Conservation (phyloP, 257 asterid genomes). For the Catharanthus roseus region DNA sequence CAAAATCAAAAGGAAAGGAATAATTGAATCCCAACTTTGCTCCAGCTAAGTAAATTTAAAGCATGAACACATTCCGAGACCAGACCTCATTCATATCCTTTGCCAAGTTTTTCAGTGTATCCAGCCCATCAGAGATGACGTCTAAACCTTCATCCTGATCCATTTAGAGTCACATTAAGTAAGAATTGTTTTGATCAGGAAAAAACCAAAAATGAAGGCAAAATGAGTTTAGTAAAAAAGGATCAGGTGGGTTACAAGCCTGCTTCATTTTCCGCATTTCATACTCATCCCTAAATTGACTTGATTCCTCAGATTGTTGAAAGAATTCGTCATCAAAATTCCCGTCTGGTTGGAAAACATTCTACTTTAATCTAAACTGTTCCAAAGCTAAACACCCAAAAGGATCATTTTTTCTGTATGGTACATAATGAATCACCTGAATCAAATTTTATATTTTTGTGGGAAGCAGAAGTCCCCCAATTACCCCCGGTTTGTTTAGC, state of each 20-base stretch:
- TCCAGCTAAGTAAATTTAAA: background rate
- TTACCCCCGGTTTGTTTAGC: conserved; percentile 33
- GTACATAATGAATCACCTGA: conserved; percentile 26
- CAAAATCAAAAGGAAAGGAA: background rate
- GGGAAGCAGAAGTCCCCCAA: conserved; percentile 51
- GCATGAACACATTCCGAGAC: background rate
- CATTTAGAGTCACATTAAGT: conserved; percentile 4
- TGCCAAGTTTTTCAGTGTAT: conserved; percentile 71
- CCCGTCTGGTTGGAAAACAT: conserved; percentile 39
- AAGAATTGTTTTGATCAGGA: background rate
- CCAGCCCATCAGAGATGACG: conserved; percentile 69
- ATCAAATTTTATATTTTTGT: conserved; percentile 58
- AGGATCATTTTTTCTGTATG: background rate
- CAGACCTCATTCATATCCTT: conserved; percentile 84
- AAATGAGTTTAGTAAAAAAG: background rate
- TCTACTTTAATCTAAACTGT: background rate
- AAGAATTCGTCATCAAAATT: conserved; percentile 43
- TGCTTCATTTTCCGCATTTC: conserved; percentile 89
- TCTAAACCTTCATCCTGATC: conserved; percentile 85
- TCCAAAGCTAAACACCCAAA: background rate
- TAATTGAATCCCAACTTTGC: background rate
- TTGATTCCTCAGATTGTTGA: conserved; percentile 59
- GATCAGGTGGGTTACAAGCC: conserved; percentile 53
- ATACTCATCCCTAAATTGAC: conserved; percentile 60
- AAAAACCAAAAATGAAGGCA: background rate